Conservation (phyloP, 139 green algal genomes). For the Chlamydomonas schloesseri region DNA sequence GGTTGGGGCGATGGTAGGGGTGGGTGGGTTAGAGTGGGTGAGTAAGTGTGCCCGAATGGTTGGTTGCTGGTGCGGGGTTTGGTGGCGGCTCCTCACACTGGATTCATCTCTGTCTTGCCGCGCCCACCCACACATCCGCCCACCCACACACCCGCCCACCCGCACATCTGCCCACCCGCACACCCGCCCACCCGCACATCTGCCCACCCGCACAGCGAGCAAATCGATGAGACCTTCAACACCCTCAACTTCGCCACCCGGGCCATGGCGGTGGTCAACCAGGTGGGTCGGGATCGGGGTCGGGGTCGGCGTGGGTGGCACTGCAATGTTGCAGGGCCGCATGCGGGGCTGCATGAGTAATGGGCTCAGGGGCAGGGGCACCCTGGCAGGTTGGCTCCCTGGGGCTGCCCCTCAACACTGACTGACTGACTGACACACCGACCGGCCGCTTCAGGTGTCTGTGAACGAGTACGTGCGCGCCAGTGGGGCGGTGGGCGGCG, state of each 20-base stretch:
- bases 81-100: too few relatives aligned
- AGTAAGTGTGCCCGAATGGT: background rate
- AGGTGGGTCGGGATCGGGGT: conserved; percentile 12
- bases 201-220: background rate
- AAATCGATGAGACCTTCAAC: conserved; percentile 58
- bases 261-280: conserved; percentile 53
- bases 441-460: conserved; percentile 37
- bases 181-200: too few relatives aligned
- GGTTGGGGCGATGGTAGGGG: too few relatives aligned
- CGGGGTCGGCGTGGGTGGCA: background rate
- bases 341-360: too few relatives aligned
- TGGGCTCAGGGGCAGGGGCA: too few relatives aligned
- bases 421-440: too few relatives aligned
- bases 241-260: conserved; percentile 53
- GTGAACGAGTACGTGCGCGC: conserved; percentile 16
- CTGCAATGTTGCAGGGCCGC: too few relatives aligned
- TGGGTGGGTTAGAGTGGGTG: background rate
- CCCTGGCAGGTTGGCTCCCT: too few relatives aligned
- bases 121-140: background rate
- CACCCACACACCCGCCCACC: background rate
- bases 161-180: background rate
- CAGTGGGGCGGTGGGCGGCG: background rate
- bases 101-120: too few relatives aligned
- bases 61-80: too few relatives aligned
- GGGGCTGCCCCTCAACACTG: too few relatives aligned